These are phyloP conservation scores for Blakeslea trispora DNA, from an alignment of 371 early-diverging fungal genomes.

Conservation along the genomic window DNA sequence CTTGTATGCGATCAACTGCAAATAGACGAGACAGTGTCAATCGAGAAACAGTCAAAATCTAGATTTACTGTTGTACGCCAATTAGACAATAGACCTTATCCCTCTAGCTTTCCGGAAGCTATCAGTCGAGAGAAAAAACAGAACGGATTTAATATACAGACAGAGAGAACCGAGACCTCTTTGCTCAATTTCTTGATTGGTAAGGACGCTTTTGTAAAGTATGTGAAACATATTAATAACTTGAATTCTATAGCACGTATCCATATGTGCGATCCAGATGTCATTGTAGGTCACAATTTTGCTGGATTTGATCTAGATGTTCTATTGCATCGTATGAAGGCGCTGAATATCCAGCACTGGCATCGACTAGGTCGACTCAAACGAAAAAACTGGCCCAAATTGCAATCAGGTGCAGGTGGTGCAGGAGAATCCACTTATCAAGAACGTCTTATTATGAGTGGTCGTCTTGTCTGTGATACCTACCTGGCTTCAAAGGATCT, in stretches of 20 bases:
- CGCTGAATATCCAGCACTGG: conserved; percentile 64
- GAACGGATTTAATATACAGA: conserved; percentile 33
- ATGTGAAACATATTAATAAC: background rate
- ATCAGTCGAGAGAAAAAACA: conserved; percentile 32
- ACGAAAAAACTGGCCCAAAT: conserved; percentile 79
- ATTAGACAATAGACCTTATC: conserved; percentile 60
- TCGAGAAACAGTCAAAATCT: conserved; percentile 45
- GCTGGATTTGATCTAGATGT: conserved; percentile 94
- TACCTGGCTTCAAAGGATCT: conserved; percentile 90
- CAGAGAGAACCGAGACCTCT: conserved; percentile 65
- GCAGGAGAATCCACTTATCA: conserved; percentile 76
- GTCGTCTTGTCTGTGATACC: conserved; percentile 96
- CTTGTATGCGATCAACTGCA: conserved; percentile 43
- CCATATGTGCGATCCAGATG: conserved; percentile 85
- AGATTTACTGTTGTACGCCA: conserved; percentile 74
- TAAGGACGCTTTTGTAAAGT: conserved; percentile 27
- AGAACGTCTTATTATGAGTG: conserved; percentile 77
- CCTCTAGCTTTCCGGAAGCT: conserved; percentile 60
- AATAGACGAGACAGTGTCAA: conserved; percentile 56
- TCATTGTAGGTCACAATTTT: conserved; percentile 97
- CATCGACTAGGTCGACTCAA: conserved; percentile 79
- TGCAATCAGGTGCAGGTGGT: conserved; percentile 83
- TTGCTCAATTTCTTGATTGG: conserved; percentile 71
- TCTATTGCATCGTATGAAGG: conserved; percentile 93
- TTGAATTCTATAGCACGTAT: conserved; percentile 58